These are phyloP conservation scores for Psilocybe azurescens DNA, from an alignment of 768 basidiomycete genomes.

Conservation along the genomic window DNA sequence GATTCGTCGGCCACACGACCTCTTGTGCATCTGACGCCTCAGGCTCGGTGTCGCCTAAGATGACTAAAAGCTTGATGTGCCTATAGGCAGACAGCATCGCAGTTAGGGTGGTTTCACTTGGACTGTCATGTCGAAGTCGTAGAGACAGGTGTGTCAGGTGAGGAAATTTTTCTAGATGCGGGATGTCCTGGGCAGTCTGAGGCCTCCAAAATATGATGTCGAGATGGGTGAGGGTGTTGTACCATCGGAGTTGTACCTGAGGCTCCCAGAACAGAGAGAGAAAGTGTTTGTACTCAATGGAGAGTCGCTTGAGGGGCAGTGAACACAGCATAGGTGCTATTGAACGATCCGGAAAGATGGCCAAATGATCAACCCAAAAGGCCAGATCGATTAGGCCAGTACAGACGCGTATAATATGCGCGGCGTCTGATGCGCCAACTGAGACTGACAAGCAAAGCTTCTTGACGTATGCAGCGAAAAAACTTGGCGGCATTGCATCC, in stretches of 20 bases:
- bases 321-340: slow-evolving; percentile 31
- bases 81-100: slow-evolving; percentile 32
- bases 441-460: slow-evolving; percentile 42
- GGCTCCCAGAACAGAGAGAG: slow-evolving; percentile 24
- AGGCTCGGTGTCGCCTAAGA: slow-evolving; percentile 30
- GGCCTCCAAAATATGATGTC: slow-evolving; percentile 42
- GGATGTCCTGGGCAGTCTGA: slow-evolving; percentile 27
- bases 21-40: slow-evolving; percentile 24
- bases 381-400: slow-evolving; percentile 41
- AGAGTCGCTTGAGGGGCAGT: slow-evolving; percentile 37
- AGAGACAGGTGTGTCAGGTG: slow-evolving; percentile 40
- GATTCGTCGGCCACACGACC: slow-evolving; percentile 25
- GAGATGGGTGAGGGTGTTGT: slow-evolving; percentile 38
- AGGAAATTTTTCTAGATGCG: slow-evolving; percentile 31
- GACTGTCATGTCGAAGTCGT: slow-evolving; percentile 29
- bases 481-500: slow-evolving; percentile 34
- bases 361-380: slow-evolving; percentile 42
- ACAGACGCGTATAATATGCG: slow-evolving; percentile 39
- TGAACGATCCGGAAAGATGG: slow-evolving; percentile 19
- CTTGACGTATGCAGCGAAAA: slow-evolving; percentile 43
- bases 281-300: slow-evolving; percentile 39
- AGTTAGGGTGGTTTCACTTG: slow-evolving; percentile 25
- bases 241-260: slow-evolving; percentile 26
- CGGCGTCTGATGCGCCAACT: slow-evolving; percentile 32
- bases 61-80: slow-evolving; percentile 31